Evolutionary conservation across 495 filamentous ascomycete species (phyloP), one percentile per base, ranked within the genome.

Genomic region (Acidomyces sp.): DNA sequence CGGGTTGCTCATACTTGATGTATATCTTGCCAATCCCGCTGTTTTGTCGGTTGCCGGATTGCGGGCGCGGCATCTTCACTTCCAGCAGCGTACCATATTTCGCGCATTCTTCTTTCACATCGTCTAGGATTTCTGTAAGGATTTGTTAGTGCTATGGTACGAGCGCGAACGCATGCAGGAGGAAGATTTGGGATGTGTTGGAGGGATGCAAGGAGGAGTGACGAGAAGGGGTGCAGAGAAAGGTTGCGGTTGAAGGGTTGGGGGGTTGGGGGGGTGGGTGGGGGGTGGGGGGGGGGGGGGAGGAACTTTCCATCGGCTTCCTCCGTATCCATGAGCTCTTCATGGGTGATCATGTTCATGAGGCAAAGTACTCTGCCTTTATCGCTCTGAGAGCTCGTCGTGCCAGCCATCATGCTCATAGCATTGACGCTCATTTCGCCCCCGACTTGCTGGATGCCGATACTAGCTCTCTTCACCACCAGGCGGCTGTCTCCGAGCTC

Each of bases 361-460:
- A 99, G 63, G 61, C 93, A 85, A 44, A 99, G 54, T 11, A 99
- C 87, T 31, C 85, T 73, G 41, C 78, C 74, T 31, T 74, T 74
- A 43, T 87, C 82, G 26, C 80, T 57, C 30, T 70, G 68, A 11
- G 20, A 45, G 23, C 80, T 82, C 6, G 82, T 88, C 25, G 88
- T 94, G 31, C 87, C 85, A 23, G 90, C 90, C 55, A 99, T 86
- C 83, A 96, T 87, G 21, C 86, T 90, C 85, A 99, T 96, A 46
- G 88, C 92, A 48, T 93, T 94, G 45, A 96, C 87, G 19, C 87
- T 79, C 79, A 94, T 88, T 51, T 96, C 90, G 13, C 90, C 67
- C 30, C 85, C 84, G 9, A 83, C 85, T 58, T 99, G 90, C 19
- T 84, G 87, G 48, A 82, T 78, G 41, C 90, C 90, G 48, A 95